Evolutionary conservation across 2,329 filamentous ascomycete species (phyloP).

Genomic region (Clarireedia paspali): DNA sequence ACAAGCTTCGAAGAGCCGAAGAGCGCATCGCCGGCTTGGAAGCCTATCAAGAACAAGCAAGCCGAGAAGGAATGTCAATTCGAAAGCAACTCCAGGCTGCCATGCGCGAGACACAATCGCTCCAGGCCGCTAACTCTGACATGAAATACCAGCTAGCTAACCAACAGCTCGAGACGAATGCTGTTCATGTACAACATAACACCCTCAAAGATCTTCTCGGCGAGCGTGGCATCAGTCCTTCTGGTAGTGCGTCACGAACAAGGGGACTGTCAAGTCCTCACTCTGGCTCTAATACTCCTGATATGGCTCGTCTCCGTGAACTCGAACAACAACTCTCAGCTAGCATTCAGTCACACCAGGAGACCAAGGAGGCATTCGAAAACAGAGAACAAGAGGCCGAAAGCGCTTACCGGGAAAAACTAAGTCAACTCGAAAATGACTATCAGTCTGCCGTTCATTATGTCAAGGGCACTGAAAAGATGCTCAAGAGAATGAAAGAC

Average conservation of each 20-base stretch:
- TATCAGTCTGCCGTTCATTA: constrained; percentile 98
- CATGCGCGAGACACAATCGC: constrained; percentile 73
- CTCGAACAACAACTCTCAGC: constrained; percentile 81
- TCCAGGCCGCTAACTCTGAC: constrained; percentile 74
- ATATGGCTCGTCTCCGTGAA: constrained; percentile 70
- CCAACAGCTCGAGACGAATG: constrained; percentile 90
- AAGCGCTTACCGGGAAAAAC: constrained; percentile 81
- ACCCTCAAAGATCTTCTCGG: constrained; percentile 87
- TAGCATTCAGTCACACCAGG: constrained; percentile 73
- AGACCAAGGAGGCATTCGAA: constrained; percentile 71
- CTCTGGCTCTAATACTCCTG: constrained; percentile 69
- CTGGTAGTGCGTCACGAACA: constrained; percentile 56
- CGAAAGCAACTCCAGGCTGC: constrained; percentile 82
- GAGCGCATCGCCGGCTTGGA: constrained; percentile 95
- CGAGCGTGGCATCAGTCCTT: constrained; percentile 79
- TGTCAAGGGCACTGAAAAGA: constrained; percentile 97
- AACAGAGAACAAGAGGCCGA: constrained; percentile 81
- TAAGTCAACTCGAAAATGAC: constrained; percentile 90
- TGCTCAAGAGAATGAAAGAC: constrained; percentile 97
- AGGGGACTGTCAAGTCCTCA: constrained; percentile 66
- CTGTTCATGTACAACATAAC: constrained; percentile 82
- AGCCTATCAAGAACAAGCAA: constrained; percentile 94
- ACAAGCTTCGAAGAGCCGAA: constrained; percentile 86
- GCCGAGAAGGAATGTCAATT: constrained; percentile 82
- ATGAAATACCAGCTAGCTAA: constrained; percentile 75